Evolutionary conservation across 805 yeast genomes (phyloP).

Genomic region (Candida silvatica): DNA sequence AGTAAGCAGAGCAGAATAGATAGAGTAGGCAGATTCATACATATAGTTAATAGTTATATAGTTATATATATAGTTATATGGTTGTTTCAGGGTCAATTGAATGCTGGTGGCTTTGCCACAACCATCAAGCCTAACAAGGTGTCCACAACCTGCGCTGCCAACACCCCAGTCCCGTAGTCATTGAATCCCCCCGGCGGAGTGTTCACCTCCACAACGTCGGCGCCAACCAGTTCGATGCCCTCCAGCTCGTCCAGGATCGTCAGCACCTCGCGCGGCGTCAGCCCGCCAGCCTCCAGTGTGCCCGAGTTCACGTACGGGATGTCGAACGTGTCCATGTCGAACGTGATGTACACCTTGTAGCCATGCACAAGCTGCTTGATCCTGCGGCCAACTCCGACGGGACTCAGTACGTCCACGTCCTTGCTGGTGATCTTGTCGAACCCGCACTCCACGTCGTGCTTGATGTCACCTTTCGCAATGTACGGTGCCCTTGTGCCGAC

Average conservation of each 20-base stretch:
- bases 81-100: too few relatives aligned
- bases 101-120: too few relatives aligned
- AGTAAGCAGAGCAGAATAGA: too few relatives aligned
- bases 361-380: conserved; percentile 29
- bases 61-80: too few relatives aligned
- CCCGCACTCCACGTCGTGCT: conserved; percentile 44
- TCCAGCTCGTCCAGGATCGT: conserved; percentile 50
- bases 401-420: conserved; percentile 35
- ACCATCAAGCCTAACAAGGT: conserved; percentile 38
- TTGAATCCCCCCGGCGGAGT: conserved; percentile 56
- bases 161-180: conserved; percentile 52
- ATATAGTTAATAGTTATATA: too few relatives aligned
- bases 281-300: conserved; percentile 71
- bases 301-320: conserved; percentile 78
- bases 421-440: conserved; percentile 36
- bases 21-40: too few relatives aligned
- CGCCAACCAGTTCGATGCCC: conserved; percentile 58
- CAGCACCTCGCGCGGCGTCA: conserved; percentile 57
- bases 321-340: conserved; percentile 59
- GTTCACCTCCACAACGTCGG: conserved; percentile 64
- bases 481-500: conserved; percentile 62
- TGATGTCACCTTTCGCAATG: conserved; percentile 24
- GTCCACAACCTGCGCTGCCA: conserved; percentile 58
- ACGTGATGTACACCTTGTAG: conserved; percentile 35
- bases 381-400: conserved; percentile 25